phyloP scores from a whole-genome alignment of 192 early-diverging fungal genomes.

The Funneliformis mosseae region DNA sequence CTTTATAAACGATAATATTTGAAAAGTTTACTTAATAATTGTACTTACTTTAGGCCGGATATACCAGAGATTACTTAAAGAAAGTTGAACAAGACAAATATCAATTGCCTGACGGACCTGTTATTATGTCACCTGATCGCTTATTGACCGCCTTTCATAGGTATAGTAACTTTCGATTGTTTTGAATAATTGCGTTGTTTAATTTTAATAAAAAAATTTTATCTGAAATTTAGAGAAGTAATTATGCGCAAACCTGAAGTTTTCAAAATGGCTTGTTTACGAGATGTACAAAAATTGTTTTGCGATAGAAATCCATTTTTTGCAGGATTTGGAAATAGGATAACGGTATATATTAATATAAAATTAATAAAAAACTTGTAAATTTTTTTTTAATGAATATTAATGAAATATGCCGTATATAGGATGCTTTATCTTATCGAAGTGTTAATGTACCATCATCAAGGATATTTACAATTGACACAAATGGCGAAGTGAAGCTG shows the following conservation, averaged over 20 bases:
- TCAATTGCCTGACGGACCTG: conserved; percentile 89
- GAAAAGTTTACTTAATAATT: not conserved
- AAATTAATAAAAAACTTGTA: not conserved
- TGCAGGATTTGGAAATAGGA: conserved; percentile 97
- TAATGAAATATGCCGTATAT: not conserved
- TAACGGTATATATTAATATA: conserved; percentile 57
- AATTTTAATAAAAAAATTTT: not conserved
- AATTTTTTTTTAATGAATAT: not conserved
- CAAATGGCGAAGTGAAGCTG: conserved; percentile 86
- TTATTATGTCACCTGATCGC: conserved; percentile 95
- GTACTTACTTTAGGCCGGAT: conserved; percentile 56
- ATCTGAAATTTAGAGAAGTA: conserved; percentile 67
- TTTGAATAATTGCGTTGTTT: not conserved
- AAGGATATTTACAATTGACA: conserved; percentile 96
- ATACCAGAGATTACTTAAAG: conserved; percentile 88
- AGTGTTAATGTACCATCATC: conserved; percentile 91
- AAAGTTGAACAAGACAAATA: conserved; percentile 88
- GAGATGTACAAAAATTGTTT: conserved; percentile 89
- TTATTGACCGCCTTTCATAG: conserved; percentile 90
- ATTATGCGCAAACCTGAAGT: conserved; percentile 93
- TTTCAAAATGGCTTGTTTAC: conserved; percentile 95
- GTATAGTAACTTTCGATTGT: conserved; percentile 11
- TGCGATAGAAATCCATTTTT: conserved; percentile 85
- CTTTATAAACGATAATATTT: not conserved
- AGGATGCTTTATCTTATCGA: conserved; percentile 93